Percentiles rank a stretch among this genome's conserved stretches.
phyloP scores from a whole-genome alignment of 441 rosid species.

The Aquilaria agallochum region DNA sequence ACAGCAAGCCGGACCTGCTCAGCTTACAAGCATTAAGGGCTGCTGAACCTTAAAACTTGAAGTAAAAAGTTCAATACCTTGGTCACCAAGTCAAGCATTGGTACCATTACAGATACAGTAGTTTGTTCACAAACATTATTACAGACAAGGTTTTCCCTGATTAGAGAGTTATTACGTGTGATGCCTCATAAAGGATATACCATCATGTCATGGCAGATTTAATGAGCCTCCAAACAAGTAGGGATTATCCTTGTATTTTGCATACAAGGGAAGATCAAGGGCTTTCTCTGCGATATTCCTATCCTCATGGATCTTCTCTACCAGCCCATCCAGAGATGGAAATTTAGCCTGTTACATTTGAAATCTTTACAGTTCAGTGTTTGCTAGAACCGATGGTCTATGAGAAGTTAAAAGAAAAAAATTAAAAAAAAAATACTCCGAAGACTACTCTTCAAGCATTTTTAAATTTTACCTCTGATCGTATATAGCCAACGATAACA shows the following conservation, averaged over 20 bases:
- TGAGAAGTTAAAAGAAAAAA: neutral
- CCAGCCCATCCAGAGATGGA: slow-evolving; percentile 55
- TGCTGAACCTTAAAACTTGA: no score
- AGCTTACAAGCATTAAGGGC: no score
- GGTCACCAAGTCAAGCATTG: no score
- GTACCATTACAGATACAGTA: no score
- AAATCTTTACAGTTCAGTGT: neutral
- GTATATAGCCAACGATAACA: slow-evolving; percentile 75
- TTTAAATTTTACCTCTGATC: slow-evolving; percentile 61
- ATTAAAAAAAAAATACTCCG: no score
- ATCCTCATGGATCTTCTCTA: slow-evolving; percentile 76
- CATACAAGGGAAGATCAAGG: slow-evolving; percentile 66
- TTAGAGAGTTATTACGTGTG: no score
- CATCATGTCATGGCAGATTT: no score
- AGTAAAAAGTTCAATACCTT: no score
- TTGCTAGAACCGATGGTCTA: neutral
- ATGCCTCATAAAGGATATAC: no score
- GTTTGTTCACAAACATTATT: no score
- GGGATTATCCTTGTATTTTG: slow-evolving; percentile 50
- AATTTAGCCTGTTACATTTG: slow-evolving; percentile 54
- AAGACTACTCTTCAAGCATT: neutral
- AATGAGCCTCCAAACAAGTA: slow-evolving; percentile 3
- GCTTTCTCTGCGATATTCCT: slow-evolving; percentile 61
- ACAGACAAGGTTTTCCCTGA: no score
- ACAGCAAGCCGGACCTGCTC: no score